Evolutionary conservation across 345 rosid species (phyloP).

Genomic region (Camelina laxa): DNA sequence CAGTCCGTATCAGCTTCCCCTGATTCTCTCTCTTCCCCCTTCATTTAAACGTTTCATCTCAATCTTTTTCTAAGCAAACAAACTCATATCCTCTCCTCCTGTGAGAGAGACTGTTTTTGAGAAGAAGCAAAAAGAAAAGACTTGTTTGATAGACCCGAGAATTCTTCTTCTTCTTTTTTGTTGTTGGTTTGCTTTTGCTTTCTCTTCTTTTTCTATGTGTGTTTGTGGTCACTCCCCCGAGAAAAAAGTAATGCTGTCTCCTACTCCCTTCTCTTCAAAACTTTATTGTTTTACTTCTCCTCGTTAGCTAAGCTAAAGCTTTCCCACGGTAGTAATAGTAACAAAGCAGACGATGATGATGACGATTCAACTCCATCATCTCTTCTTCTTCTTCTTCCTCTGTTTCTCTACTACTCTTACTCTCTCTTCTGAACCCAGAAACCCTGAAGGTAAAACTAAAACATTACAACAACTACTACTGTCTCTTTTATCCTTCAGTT

Average conservation of each 20-base stretch:
- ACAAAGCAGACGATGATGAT: constrained; percentile 5
- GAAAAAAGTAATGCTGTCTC: constrained; percentile 29
- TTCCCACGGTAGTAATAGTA: constrained; percentile 9
- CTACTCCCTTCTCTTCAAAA: constrained; percentile 14
- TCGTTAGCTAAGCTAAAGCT: not conserved
- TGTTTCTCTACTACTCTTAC: constrained; percentile 39
- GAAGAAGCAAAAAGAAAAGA: not conserved
- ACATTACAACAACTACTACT: not conserved
- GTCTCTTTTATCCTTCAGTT: not conserved
- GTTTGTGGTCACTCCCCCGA: constrained; percentile 33
- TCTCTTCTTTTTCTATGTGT: constrained; percentile 43
- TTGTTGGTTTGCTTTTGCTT: constrained; percentile 39
- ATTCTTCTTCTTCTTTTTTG: not conserved
- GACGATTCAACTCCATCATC: constrained; percentile 32
- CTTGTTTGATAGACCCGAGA: constrained; percentile 40
- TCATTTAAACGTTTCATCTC: constrained; percentile 33
- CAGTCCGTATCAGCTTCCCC: constrained; percentile 46
- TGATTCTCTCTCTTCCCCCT: constrained; percentile 30
- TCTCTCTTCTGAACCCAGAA: constrained; percentile 75
- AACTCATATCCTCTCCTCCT: constrained; percentile 18
- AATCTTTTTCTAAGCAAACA: not conserved
- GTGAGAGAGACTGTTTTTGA: constrained; percentile 20
- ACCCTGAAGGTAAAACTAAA: constrained; percentile 82
- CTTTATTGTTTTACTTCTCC: not conserved
- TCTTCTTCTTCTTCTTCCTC: constrained; percentile 43